Evolutionary conservation across 2,329 filamentous ascomycete species (phyloP).

Genomic region (Sclerotinia subarctica): DNA sequence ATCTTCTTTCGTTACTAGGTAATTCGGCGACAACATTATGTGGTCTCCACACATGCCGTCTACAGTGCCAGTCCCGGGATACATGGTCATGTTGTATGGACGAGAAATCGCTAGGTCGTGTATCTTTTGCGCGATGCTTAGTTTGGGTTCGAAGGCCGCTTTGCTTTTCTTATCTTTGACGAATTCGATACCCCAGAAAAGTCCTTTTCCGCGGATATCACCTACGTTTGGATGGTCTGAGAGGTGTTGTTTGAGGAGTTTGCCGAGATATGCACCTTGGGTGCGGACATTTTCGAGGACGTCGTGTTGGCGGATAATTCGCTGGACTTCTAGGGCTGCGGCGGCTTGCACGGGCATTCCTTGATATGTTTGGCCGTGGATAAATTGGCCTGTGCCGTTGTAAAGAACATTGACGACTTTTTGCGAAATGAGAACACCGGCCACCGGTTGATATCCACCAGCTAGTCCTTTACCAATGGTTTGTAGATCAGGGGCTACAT

Average conservation of each 20-base stretch:
- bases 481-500: constrained; percentile 59
- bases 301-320: constrained; percentile 54
- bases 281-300: constrained; percentile 56
- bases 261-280: constrained; percentile 51
- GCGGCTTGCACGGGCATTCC: constrained; percentile 58
- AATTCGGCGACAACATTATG: constrained; percentile 59
- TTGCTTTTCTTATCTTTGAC: constrained; percentile 51
- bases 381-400: constrained; percentile 34
- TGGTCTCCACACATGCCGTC: constrained; percentile 59
- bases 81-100: constrained; percentile 54
- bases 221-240: constrained; percentile 51
- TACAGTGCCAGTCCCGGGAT: constrained; percentile 55
- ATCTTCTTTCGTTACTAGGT: constrained; percentile 52
- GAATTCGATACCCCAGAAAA: constrained; percentile 57
- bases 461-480: constrained; percentile 65
- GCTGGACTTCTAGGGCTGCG: constrained; percentile 60
- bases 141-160: constrained; percentile 45
- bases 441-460: constrained; percentile 60
- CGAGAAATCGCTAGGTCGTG: constrained; percentile 45
- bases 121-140: constrained; percentile 47
- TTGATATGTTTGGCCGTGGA: constrained; percentile 53
- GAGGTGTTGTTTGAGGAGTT: constrained; percentile 45
- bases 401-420: constrained; percentile 47
- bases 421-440: constrained; percentile 54
- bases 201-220: constrained; percentile 57